Conservation (phyloP, 108 stramenopile genomes). For the Epipyxis sp. region DNA sequence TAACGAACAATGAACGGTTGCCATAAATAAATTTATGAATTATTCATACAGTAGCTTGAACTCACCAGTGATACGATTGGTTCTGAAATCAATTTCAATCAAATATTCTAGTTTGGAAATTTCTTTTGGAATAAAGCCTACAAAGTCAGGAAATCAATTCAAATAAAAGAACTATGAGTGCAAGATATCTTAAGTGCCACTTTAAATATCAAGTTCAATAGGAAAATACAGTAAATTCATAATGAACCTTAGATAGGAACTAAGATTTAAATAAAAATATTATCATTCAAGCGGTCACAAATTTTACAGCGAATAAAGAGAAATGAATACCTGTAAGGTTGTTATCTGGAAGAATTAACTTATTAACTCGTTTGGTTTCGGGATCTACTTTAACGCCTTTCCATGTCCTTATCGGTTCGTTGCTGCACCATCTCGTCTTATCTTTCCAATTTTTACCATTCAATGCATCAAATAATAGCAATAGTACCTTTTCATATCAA, state of each 20-base stretch:
- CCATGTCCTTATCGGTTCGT: not conserved
- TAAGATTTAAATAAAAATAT: not conserved
- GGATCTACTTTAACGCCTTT: conserved; percentile 2
- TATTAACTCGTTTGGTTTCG: not conserved
- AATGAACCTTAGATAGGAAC: not conserved
- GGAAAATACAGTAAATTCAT: too few species aligned
- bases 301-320: not conserved
- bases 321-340: not conserved
- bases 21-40: not conserved
- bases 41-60: not conserved
- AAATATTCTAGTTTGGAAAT: not conserved
- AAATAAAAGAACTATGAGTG: not conserved
- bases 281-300: not conserved
- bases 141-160: not conserved
- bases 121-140: not conserved
- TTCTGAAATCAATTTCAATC: not conserved
- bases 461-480: not conserved
- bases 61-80: not conserved
- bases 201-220: too few species aligned
- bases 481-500: too few species aligned
- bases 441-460: not conserved
- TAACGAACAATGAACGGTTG: not conserved
- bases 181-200: too few species aligned
- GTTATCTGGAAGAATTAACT: conserved; percentile 9
- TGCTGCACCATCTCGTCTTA: conserved; percentile 8